These are phyloP conservation scores for Peltaster fructicola DNA, from an alignment of 2,329 filamentous ascomycete genomes.

Conservation along the genomic window DNA sequence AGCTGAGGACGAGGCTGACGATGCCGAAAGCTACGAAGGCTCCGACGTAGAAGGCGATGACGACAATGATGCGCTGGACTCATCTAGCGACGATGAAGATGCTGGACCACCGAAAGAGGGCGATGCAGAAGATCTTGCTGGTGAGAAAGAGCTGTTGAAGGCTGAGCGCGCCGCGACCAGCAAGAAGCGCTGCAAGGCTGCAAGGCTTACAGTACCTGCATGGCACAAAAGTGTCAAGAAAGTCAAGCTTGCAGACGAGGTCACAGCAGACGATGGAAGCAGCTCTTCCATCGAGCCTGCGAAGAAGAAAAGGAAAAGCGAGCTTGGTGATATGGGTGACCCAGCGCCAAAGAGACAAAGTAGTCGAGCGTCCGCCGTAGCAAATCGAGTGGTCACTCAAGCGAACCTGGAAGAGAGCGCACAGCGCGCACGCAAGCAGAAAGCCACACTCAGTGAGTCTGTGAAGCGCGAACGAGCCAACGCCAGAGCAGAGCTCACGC, in stretches of 20 bases:
- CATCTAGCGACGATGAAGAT: slow-evolving; percentile 63
- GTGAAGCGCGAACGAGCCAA: slow-evolving; percentile 45
- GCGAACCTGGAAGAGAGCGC: slow-evolving; percentile 60
- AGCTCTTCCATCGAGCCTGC: not conserved
- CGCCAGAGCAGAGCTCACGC: slow-evolving; percentile 69
- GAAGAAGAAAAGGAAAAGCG: slow-evolving; percentile 60
- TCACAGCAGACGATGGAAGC: slow-evolving; percentile 14
- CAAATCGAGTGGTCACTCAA: slow-evolving; percentile 39
- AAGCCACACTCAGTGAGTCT: slow-evolving; percentile 44
- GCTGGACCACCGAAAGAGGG: slow-evolving; percentile 30
- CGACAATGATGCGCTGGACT: slow-evolving; percentile 65
- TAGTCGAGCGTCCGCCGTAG: slow-evolving; percentile 42
- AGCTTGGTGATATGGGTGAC: slow-evolving; percentile 46
- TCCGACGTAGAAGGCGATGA: slow-evolving; percentile 33
- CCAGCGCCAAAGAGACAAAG: slow-evolving; percentile 45
- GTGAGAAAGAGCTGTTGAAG: slow-evolving; percentile 71
- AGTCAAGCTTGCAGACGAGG: slow-evolving; percentile 26
- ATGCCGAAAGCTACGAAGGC: slow-evolving; percentile 23
- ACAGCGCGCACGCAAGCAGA: slow-evolving; percentile 50
- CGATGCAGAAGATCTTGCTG: slow-evolving; percentile 54
- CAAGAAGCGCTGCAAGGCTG: slow-evolving; percentile 65
- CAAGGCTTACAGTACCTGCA: slow-evolving; percentile 27
- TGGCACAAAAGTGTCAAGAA: slow-evolving; percentile 57
- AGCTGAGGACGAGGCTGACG: slow-evolving; percentile 35
- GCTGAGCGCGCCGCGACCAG: slow-evolving; percentile 52